Evolutionary conservation across 148 eudicot genomes (phyloP), one percentile per base, ranked within the genome.

Genomic region (Diospyros kaki): DNA sequence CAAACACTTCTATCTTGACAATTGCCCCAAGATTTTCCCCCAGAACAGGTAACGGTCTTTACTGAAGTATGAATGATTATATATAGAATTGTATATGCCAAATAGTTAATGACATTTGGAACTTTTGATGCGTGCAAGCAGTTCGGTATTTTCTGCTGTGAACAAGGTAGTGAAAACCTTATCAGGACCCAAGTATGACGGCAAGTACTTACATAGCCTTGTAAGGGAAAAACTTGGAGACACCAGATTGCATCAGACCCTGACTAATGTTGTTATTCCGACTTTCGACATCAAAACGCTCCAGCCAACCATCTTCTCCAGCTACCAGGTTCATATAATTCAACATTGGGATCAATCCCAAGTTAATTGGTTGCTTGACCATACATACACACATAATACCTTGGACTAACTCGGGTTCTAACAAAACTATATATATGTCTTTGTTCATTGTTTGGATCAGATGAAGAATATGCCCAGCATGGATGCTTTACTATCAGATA

Each of bases 201-300:
- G 84, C 0, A 51, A 82, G 40, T 82, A 82, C 15, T 76, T 82
- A 3, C 76, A 43, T 1, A 7, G 9, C 1, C 1, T 82, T 4
- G 8, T 82, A 11, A 70, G 9, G 70, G 70, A 75, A 9, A 44
- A 71, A 18, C 72, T 82, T 0, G 71, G 79, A 52, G 39, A 75
- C 1, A 66, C 54, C 2, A 7, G 53, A 18, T 65, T 82, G 58
- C 17, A 66, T 10, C 54, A 82, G 0, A 61, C 84, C 11, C 38
- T 82, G 40, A 75, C 84, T 4, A 59, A 75, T 44, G 70, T 78
- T 51, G 84, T 75, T 18, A 82, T 78, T 9, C 84, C 84, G 17
- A 71, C 84, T 2, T 82, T 78, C 43, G 81, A 82, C 18, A 78
- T 82, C 64, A 75, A 78, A 18, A 2, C 2, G 1, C n/a, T 78